These are phyloP conservation scores for Metschnikowia cerradonensis DNA, from an alignment of 805 yeast genomes.

Conservation along the genomic window DNA sequence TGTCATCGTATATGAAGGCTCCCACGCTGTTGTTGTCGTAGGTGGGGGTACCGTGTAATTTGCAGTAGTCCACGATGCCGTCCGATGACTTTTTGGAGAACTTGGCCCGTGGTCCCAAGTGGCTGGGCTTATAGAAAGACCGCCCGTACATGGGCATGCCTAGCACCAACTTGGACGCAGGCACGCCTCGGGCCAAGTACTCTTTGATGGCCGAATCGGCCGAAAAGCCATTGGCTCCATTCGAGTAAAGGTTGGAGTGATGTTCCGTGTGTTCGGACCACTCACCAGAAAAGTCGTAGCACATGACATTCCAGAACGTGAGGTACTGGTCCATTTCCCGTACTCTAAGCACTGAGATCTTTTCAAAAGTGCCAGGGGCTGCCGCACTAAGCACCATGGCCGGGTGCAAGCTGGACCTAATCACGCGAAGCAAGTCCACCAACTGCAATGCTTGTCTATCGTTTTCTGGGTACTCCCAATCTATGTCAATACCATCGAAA, in stretches of 20 bases:
- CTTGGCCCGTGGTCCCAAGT: slow-evolving; percentile 38
- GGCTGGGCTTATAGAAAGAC: slow-evolving; percentile 24
- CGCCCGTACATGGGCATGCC: slow-evolving; percentile 91
- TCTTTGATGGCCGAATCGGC: slow-evolving; percentile 46
- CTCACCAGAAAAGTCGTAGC: slow-evolving; percentile 80
- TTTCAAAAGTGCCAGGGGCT: slow-evolving; percentile 60
- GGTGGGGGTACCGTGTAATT: slow-evolving; percentile 44
- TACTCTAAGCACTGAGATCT: slow-evolving; percentile 42
- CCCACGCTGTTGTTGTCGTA: slow-evolving; percentile 50
- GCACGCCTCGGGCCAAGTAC: slow-evolving; percentile 42
- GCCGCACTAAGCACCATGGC: slow-evolving; percentile 64
- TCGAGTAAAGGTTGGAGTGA: slow-evolving; percentile 63
- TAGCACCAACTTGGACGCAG: slow-evolving; percentile 52
- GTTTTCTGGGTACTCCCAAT: slow-evolving; percentile 84
- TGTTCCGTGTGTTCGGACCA: slow-evolving; percentile 63
- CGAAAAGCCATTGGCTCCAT: slow-evolving; percentile 39
- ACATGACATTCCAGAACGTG: slow-evolving; percentile 81
- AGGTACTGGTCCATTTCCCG: slow-evolving; percentile 54
- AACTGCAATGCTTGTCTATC: slow-evolving; percentile 43
- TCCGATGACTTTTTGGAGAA: slow-evolving; percentile 30
- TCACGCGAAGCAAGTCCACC: slow-evolving; percentile 37
- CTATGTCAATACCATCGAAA: slow-evolving; percentile 89
- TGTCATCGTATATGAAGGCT: slow-evolving; percentile 26
- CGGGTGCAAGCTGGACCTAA: slow-evolving; percentile 26
- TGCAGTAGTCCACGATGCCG: slow-evolving; percentile 49